phyloP scores from a whole-genome alignment of 768 basidiomycete genomes.

The Guyanaporus albipodus region DNA sequence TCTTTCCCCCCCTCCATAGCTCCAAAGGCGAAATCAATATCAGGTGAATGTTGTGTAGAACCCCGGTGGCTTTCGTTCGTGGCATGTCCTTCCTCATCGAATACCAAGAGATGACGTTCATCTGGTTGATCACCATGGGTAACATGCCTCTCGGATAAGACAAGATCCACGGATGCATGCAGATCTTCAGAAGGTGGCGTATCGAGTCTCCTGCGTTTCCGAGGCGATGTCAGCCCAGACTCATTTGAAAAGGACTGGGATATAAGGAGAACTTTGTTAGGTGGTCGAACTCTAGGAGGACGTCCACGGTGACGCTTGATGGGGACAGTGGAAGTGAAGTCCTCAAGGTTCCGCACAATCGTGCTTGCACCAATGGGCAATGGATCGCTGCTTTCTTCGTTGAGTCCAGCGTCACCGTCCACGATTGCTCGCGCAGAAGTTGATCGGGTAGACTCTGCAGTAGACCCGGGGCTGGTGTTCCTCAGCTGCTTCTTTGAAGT shows the following conservation, averaged over 20 bases:
- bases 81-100: conserved; percentile 15
- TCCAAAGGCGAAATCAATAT: neutral
- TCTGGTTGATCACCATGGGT: conserved; percentile 5
- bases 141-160: conserved; percentile 1
- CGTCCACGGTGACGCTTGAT: conserved; percentile 35
- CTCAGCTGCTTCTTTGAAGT: conserved; percentile 21
- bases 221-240: conserved; percentile 13
- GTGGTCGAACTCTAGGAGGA: conserved; percentile 24
- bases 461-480: conserved; percentile 11
- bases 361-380: conserved; percentile 4
- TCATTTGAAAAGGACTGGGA: conserved; percentile 5
- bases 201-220: conserved; percentile 46
- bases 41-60: conserved; percentile 1
- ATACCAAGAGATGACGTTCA: neutral
- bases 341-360: conserved; percentile 5
- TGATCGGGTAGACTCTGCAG: conserved; percentile 17
- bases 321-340: conserved; percentile 1
- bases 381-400: conserved; percentile 5
- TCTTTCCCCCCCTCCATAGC: neutral
- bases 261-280: conserved; percentile 1
- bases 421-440: conserved; percentile 17
- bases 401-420: conserved; percentile 9
- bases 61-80: conserved; percentile 15
- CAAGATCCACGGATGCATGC: conserved; percentile 5
- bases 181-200: conserved; percentile 31